phyloP scores from a whole-genome alignment of 768 basidiomycete species.

The Lactifluus piperatus region DNA sequence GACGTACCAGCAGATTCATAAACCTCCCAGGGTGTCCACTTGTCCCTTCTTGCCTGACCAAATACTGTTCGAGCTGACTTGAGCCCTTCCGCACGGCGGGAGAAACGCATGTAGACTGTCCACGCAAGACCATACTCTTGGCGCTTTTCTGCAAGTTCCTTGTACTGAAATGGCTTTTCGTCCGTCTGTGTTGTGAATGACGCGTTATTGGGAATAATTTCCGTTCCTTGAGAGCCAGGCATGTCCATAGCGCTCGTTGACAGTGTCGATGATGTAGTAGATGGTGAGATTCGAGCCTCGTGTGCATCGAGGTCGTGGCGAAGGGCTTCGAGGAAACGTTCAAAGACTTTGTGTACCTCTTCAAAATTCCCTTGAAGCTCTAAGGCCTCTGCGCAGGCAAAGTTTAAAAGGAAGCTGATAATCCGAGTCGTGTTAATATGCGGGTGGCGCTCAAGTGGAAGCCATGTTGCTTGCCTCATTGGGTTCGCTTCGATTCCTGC shows the following conservation, averaged over 20 bases:
- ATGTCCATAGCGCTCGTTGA: conserved; percentile 17
- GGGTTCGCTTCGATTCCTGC: conserved; percentile 86
- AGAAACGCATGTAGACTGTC: conserved; percentile 93
- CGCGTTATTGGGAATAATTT: conserved; percentile 6
- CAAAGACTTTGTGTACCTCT: conserved; percentile 65
- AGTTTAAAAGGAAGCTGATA: conserved; percentile 78
- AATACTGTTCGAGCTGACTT: conserved; percentile 73
- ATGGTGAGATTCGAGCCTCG: conserved; percentile 37
- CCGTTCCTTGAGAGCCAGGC: conserved; percentile 2
- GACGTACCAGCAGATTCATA: conserved; percentile 82
- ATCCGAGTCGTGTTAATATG: not conserved
- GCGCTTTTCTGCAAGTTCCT: conserved; percentile 50
- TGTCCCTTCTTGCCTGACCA: conserved; percentile 67
- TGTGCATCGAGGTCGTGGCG: conserved; percentile 53
- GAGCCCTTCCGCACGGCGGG: conserved; percentile 78
- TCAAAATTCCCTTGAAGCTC: conserved; percentile 55
- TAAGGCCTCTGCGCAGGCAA: conserved; percentile 71
- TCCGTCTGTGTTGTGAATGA: conserved; percentile 39
- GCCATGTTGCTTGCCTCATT: conserved; percentile 39
- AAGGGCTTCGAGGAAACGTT: conserved; percentile 61
- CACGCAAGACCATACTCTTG: conserved; percentile 71
- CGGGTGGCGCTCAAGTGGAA: conserved; percentile 11
- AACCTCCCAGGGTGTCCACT: conserved; percentile 82
- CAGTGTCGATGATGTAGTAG: conserved; percentile 31
- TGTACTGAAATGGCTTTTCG: conserved; percentile 44